phyloP scores from a whole-genome alignment of 257 asterid species.

The Gentiana dahurica region DNA sequence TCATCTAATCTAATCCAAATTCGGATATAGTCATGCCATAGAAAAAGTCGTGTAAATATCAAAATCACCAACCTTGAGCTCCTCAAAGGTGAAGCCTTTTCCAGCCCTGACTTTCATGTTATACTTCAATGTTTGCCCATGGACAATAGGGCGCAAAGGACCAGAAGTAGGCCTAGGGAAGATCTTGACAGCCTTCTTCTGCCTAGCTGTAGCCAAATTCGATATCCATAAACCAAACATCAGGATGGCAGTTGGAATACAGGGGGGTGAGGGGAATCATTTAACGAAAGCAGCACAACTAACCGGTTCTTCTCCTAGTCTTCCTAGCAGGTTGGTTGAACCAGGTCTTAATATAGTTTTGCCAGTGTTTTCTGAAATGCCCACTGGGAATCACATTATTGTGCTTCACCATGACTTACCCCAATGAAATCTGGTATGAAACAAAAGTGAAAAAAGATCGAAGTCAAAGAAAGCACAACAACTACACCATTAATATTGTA shows the following conservation, averaged over 20 bases:
- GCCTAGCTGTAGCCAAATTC: conserved; percentile 15
- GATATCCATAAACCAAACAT: neutral
- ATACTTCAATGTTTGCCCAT: conserved; percentile 26
- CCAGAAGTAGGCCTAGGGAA: conserved; percentile 30
- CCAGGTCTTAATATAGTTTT: conserved; percentile 25
- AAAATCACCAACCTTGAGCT: conserved; percentile 13
- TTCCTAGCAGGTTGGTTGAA: conserved; percentile 29
- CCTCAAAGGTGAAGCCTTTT: conserved; percentile 25
- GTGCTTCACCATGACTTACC: conserved; percentile 30
- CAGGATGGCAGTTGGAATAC: neutral
- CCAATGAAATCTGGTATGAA: neutral
- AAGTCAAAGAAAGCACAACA: no score
- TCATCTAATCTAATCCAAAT: no score
- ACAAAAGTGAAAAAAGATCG: no score
- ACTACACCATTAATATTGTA: no score
- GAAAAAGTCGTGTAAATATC: neutral
- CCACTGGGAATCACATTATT: conserved; percentile 25
- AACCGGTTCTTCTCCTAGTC: conserved; percentile 25
- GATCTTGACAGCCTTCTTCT: conserved; percentile 22
- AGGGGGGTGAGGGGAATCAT: neutral
- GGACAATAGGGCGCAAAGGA: conserved; percentile 25
- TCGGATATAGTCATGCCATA: no score
- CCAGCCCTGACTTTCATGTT: conserved; percentile 32
- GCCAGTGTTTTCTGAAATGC: conserved; percentile 31
- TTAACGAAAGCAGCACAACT: neutral